Percentiles rank a stretch among this genome's conserved stretches.
Evolutionary conservation across 2,329 filamentous ascomycete genomes (phyloP).

Genomic region (Lecanicillium sp.): DNA sequence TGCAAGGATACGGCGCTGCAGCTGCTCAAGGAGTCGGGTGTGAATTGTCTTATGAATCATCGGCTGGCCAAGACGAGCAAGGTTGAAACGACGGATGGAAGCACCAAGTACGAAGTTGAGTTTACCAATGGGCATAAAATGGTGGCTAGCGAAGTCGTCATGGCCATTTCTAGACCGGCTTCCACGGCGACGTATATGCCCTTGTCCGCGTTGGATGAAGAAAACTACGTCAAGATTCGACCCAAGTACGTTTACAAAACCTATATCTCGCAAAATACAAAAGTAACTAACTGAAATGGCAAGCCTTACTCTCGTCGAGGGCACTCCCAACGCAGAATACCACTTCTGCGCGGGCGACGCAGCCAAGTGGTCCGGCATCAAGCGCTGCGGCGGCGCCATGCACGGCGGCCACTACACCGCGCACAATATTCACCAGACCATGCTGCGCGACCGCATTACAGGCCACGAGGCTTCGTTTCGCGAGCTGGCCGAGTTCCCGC

Average conservation of each 20-base stretch:
- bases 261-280: too few species aligned
- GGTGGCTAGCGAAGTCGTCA: slow-evolving; percentile 56
- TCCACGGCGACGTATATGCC: slow-evolving; percentile 59
- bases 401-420: slow-evolving; percentile 61
- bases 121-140: slow-evolving; percentile 54
- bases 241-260: slow-evolving; percentile 38
- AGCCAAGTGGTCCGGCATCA: slow-evolving; percentile 67
- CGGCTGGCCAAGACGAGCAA: slow-evolving; percentile 43
- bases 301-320: slow-evolving; percentile 47
- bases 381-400: slow-evolving; percentile 70
- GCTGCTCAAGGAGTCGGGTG: slow-evolving; percentile 51
- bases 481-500: slow-evolving; percentile 44
- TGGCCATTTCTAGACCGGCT: slow-evolving; percentile 55
- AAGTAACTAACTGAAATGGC: too few species aligned
- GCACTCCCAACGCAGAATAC: slow-evolving; percentile 44
- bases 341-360: slow-evolving; percentile 68
- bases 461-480: slow-evolving; percentile 35
- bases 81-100: slow-evolving; percentile 34
- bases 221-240: slow-evolving; percentile 58
- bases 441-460: slow-evolving; percentile 33
- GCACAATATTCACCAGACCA: slow-evolving; percentile 57
- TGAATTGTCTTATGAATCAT: slow-evolving; percentile 55
- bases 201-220: slow-evolving; percentile 44
- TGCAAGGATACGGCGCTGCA: slow-evolving; percentile 55
- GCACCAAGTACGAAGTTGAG: slow-evolving; percentile 36